Evolutionary conservation across 192 early-diverging fungal species (phyloP), one percentile per base, ranked within the genome.

Genomic region (Gonapodya sp.): DNA sequence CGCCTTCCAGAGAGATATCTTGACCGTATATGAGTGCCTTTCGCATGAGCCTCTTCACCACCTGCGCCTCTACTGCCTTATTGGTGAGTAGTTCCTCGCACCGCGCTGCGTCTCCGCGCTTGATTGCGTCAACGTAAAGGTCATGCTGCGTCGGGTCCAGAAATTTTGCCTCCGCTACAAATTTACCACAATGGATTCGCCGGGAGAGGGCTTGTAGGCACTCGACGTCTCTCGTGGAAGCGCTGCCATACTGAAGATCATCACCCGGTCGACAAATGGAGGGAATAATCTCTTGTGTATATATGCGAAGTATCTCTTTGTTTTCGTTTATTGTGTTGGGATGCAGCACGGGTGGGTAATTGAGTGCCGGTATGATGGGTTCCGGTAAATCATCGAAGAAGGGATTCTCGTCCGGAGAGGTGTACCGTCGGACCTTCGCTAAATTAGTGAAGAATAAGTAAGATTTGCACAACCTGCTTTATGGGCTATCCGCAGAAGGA

Each of bases 111-210:
- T 99, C 94, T 73, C 89, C 82, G 36, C 86, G 84, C 79, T 91
- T 85, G 83, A 97, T 97, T 36, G 93, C 84, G 24, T 81, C 81
- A 24, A 96, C 94, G 80, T 96, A 97, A 81, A 89, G 85, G 46
- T 88, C 86, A 82, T 95, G 96, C n/a, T 85, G 83, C 74, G 80
- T 82, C 36, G 89, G 93, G 85, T 93, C 96, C 81, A 88, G 92
- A 86, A 99, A 99, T 86, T 99, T 99, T 31, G 96, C 93, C 84
- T 99, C 97, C 32, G 96, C 96, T 34, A 97, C 93, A 84, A 96
- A 99, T 84, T 97, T 98, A 75, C 95, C 97, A 81, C 95, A 97
- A 86, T 99, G 97, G 82, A 99, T 97, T 80, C 97, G 89, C 73
- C 94, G 89, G 81, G 93, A 95, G 35, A 99, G 87, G 0, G 94